Conservation (phyloP, 2,329 filamentous ascomycete genomes). For the Balansia obtecta region DNA sequence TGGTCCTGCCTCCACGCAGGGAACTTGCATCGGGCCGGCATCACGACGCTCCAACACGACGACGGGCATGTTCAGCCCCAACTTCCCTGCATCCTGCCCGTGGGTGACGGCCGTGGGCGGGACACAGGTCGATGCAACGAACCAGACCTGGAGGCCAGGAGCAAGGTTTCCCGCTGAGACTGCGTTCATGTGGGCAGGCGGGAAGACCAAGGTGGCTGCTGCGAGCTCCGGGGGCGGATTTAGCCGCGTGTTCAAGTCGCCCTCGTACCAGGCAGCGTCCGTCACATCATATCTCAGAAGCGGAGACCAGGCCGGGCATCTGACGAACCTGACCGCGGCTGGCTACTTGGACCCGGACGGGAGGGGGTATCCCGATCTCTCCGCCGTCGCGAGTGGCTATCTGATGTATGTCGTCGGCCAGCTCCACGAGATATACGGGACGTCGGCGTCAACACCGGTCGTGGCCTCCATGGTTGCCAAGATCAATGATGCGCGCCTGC, state of each 20-base stretch:
- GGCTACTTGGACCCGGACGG: constrained; percentile 33
- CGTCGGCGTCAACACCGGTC: constrained; percentile 45
- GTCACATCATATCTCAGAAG: constrained; percentile 30
- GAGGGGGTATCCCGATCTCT: constrained; percentile 48
- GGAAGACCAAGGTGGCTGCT: constrained; percentile 37
- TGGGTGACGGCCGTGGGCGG: constrained; percentile 52
- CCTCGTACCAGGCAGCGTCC: constrained; percentile 31
- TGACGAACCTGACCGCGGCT: constrained; percentile 14
- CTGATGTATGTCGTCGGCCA: constrained; percentile 19
- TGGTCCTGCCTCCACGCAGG: constrained; percentile 16
- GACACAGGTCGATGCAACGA: constrained; percentile 22
- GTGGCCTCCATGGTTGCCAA: constrained; percentile 50
- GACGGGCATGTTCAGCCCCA: constrained; percentile 22
- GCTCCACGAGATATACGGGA: constrained; percentile 17
- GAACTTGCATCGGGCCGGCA: not conserved
- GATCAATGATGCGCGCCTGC: constrained; percentile 49
- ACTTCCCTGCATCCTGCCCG: constrained; percentile 33
- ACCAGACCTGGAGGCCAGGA: constrained; percentile 7
- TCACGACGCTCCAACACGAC: constrained; percentile 21
- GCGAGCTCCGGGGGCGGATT: constrained; percentile 40
- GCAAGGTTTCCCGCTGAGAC: not conserved
- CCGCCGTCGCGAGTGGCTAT: constrained; percentile 34
- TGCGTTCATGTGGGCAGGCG: constrained; percentile 9
- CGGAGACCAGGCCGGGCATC: constrained; percentile 18
- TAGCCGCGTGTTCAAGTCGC: constrained; percentile 31